Conservation (phyloP, 2,329 filamentous ascomycete genomes). For the Tolypocladium album region DNA sequence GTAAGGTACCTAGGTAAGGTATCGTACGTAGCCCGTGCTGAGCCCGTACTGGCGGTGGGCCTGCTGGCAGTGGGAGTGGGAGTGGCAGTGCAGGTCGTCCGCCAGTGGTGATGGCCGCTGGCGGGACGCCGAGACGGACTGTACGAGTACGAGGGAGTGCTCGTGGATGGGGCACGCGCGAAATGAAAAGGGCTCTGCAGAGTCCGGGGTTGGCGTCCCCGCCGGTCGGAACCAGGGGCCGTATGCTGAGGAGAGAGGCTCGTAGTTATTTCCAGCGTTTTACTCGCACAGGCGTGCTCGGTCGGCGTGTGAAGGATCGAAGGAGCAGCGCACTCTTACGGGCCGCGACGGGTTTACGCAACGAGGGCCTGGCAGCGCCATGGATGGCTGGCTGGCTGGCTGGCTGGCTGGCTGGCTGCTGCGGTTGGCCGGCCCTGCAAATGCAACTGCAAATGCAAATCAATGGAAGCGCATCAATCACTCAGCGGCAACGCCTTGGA, state of each 20-base stretch:
- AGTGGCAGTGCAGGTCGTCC: neutral
- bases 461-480: neutral
- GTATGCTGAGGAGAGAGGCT: neutral
- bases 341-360: neutral
- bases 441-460: neutral
- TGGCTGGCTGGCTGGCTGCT: neutral
- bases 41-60: neutral
- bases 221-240: neutral
- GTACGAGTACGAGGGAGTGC: neutral
- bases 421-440: too few relatives aligned
- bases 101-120: neutral
- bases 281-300: neutral
- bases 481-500: neutral
- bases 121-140: neutral
- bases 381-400: neutral
- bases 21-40: too few relatives aligned
- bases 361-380: neutral
- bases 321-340: too few relatives aligned
- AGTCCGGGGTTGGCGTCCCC: neutral
- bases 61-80: neutral
- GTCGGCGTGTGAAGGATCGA: too few relatives aligned
- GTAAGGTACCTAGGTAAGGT: too few relatives aligned
- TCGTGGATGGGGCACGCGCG: neutral
- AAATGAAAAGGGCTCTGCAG: neutral
- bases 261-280: neutral